Evolutionary conservation across 805 yeast genomes (phyloP).

Genomic region (Lipomyces anomalus): DNA sequence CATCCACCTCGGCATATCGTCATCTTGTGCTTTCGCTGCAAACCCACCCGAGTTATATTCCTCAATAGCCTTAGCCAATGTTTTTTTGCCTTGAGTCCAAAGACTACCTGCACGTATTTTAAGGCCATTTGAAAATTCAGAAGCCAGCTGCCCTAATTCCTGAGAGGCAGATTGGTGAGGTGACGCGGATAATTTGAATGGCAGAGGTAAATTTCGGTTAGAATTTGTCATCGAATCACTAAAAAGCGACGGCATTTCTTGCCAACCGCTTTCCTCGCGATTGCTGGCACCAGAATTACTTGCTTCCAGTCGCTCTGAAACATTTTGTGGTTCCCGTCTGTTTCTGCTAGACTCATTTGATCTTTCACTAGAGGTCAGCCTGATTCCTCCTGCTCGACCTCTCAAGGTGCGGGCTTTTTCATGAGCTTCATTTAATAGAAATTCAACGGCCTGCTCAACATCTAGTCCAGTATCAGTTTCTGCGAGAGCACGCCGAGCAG

Average conservation of each 20-base stretch:
- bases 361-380: background rate
- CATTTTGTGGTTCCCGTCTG: background rate
- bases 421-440: constrained; percentile 58
- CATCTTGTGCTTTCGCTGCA: too few relatives aligned
- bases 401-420: too few relatives aligned
- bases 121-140: constrained; percentile 50
- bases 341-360: background rate
- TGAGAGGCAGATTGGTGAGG: constrained; percentile 15
- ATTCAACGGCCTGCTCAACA: constrained; percentile 60
- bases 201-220: too few relatives aligned
- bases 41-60: constrained; percentile 37
- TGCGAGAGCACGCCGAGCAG: constrained; percentile 55
- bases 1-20: constrained; percentile 21
- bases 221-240: constrained; percentile 5
- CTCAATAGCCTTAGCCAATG: constrained; percentile 57
- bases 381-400: constrained; percentile 17
- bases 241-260: constrained; percentile 16
- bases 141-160: constrained; percentile 21
- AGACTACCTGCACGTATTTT: constrained; percentile 55
- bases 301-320: background rate
- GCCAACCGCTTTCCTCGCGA: constrained; percentile 7
- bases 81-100: constrained; percentile 53
- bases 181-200: too few relatives aligned
- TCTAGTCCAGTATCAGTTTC: constrained; percentile 49
- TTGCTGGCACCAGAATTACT: background rate